A percentile compares a stretch with the other conserved stretches of the same genome.
Conservation (phyloP, 1,284 basidiomycete genomes). For the Apiotrichum porosum region DNA sequence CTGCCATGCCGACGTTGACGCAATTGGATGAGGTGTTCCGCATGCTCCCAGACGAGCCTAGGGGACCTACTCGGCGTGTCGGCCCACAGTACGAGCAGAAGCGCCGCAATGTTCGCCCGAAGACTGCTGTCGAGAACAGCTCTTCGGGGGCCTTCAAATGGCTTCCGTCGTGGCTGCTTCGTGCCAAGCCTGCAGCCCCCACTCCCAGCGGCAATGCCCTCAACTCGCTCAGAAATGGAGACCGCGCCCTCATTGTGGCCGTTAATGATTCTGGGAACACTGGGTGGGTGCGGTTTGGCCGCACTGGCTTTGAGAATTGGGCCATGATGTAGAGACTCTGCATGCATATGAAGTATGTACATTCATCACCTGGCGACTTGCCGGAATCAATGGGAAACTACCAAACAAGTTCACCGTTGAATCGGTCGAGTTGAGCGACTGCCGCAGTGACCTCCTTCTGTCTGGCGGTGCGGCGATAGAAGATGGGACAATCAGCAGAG, state of each 20-base stretch:
- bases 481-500: constrained; percentile 96
- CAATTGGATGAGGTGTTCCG: constrained; percentile 42
- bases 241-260: constrained; percentile 78
- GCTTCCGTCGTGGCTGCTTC: neutral
- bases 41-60: constrained; percentile 35
- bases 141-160: no score
- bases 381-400: constrained; percentile 16
- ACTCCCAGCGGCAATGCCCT: neutral
- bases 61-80: constrained; percentile 34
- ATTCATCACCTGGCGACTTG: no score
- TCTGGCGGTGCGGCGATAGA: constrained; percentile 93
- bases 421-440: constrained; percentile 69
- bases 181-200: neutral
- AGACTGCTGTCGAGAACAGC: no score
- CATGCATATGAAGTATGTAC: constrained; percentile 5
- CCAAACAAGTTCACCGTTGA: constrained; percentile 55
- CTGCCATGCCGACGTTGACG: constrained; percentile 37
- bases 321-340: constrained; percentile 61
- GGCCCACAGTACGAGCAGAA: constrained; percentile 35
- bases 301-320: constrained; percentile 78
- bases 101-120: constrained; percentile 1
- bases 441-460: constrained; percentile 92
- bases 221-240: constrained; percentile 69
- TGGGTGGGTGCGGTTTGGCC: constrained; percentile 81
- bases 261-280: constrained; percentile 85